Percentiles rank a stretch among this genome's conserved stretches.
phyloP scores from a whole-genome alignment of 495 filamentous ascomycete species.

The Xylaria cubensis region DNA sequence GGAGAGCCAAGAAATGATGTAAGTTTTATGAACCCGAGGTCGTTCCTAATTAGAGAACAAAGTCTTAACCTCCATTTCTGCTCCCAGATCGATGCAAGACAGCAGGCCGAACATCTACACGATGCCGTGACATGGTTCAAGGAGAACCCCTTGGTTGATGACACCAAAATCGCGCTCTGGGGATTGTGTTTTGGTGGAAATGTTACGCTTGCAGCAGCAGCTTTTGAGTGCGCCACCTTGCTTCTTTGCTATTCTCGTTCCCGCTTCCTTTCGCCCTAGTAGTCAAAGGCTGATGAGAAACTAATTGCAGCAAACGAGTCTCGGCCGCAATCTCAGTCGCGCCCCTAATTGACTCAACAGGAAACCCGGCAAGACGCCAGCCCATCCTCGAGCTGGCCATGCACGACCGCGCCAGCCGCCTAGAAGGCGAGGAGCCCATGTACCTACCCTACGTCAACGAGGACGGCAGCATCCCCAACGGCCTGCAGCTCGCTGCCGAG shows the following conservation, averaged over 20 bases:
- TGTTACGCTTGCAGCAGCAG: not conserved
- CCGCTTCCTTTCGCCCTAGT: not conserved
- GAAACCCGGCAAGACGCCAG: not conserved
- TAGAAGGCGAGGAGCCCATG: not conserved
- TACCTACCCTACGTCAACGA: slow-evolving; percentile 1
- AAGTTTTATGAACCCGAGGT: not conserved
- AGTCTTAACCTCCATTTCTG: not conserved
- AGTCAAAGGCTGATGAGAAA: not conserved
- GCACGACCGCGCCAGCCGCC: not conserved
- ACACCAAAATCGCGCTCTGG: not conserved
- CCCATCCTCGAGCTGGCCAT: not conserved
- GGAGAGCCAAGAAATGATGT: slow-evolving; percentile 7
- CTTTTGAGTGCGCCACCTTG: not conserved
- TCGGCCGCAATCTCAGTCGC: not conserved
- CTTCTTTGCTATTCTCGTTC: too few relatives aligned
- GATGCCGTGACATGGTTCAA: not conserved
- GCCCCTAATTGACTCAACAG: not conserved
- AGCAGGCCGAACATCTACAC: not conserved
- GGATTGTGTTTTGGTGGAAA: slow-evolving; percentile 2
- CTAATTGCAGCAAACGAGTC: not conserved
- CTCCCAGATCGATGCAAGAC: not conserved
- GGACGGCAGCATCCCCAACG: slow-evolving; percentile 3
- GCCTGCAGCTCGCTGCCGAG: not conserved
- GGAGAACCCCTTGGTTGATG: not conserved
- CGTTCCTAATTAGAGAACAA: not conserved